phyloP scores from a whole-genome alignment of 768 basidiomycete genomes.

The Epithele typhae region DNA sequence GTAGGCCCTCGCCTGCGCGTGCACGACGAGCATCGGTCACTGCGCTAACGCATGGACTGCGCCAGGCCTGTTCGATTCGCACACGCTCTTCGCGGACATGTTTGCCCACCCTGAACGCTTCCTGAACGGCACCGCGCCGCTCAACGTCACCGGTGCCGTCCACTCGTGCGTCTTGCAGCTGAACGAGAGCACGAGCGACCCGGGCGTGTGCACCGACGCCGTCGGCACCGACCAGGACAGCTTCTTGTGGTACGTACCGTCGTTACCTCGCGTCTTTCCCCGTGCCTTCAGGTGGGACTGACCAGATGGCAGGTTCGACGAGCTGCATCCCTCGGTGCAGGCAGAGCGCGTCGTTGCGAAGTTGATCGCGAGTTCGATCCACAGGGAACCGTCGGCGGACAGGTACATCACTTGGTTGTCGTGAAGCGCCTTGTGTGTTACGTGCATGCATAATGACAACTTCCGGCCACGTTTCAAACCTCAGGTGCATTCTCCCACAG shows the following conservation, averaged over 20 bases:
- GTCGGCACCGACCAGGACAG: slow-evolving; percentile 48
- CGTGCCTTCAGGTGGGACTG: background rate
- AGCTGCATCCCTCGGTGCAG: slow-evolving; percentile 60
- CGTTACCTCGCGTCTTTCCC: background rate
- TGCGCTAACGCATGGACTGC: background rate
- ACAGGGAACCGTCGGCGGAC: slow-evolving; percentile 38
- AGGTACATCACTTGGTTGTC: slow-evolving; percentile 48
- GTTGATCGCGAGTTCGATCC: slow-evolving; percentile 46
- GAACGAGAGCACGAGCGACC: slow-evolving; percentile 25
- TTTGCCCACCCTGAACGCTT: slow-evolving; percentile 45
- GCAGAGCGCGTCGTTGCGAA: slow-evolving; percentile 49
- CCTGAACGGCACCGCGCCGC: slow-evolving; percentile 59
- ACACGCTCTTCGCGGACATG: slow-evolving; percentile 60
- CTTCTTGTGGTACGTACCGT: slow-evolving; percentile 43
- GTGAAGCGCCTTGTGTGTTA: background rate
- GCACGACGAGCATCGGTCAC: too few species aligned
- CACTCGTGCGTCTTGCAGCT: slow-evolving; percentile 43
- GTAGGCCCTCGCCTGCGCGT: slow-evolving; percentile 35
- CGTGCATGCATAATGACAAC: too few species aligned
- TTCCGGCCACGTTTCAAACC: too few species aligned
- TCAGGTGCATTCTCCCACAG: too few species aligned
- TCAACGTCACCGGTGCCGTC: slow-evolving; percentile 53
- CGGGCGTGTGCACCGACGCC: slow-evolving; percentile 32
- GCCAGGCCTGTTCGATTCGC: slow-evolving; percentile 57
- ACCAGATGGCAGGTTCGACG: slow-evolving; percentile 49